A percentile compares a stretch with the other conserved stretches of the same genome.
Conservation (phyloP, 2,329 filamentous ascomycete species). For the Trichoderma citrinoviride region DNA sequence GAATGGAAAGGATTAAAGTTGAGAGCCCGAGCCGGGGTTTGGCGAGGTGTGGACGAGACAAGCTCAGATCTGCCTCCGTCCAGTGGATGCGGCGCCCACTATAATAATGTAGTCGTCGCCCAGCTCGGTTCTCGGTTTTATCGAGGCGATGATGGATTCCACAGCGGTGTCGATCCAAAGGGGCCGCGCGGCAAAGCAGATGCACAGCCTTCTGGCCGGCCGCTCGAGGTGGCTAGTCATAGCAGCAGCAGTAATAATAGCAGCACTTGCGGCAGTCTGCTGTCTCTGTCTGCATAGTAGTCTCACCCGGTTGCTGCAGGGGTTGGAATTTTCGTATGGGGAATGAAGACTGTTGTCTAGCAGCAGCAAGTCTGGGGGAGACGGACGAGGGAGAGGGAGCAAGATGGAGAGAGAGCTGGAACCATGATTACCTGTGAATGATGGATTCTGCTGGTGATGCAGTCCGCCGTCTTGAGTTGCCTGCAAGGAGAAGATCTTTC, state of each 20-base stretch:
- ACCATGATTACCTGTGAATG: neutral
- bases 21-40: neutral
- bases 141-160: neutral
- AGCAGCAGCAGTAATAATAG: neutral
- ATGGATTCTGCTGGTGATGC: neutral
- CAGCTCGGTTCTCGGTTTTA: neutral
- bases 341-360: neutral
- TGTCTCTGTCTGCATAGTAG: neutral
- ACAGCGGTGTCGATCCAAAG: neutral
- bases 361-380: neutral
- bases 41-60: constrained; percentile 1
- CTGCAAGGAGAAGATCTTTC: neutral
- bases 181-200: constrained; percentile 10
- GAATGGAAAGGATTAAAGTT: constrained; percentile 1
- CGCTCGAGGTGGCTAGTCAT: neutral
- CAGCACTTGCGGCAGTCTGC: neutral
- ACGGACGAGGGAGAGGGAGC: neutral
- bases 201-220: neutral
- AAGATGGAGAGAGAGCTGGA: neutral
- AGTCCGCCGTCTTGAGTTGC: neutral
- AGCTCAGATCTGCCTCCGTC: constrained; percentile 15
- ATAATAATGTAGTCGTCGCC: neutral
- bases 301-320: neutral
- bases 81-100: constrained; percentile 14
- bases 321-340: neutral